These are phyloP conservation scores for Hanseniaspora sp. DNA, from an alignment of 1,139 yeast genomes.

Conservation along the genomic window DNA sequence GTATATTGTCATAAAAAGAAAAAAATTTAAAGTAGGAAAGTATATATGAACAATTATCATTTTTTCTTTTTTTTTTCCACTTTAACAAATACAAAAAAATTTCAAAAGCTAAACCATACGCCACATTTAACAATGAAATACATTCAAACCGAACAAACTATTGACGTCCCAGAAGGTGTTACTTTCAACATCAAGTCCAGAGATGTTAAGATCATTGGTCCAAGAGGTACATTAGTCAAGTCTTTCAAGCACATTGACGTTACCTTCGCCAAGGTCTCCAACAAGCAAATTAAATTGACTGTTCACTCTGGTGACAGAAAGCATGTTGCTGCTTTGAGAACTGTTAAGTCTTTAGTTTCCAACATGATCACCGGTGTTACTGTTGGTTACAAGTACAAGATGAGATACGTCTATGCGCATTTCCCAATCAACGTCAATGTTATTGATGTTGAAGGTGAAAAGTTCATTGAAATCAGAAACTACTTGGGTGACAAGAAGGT, in stretches of 20 bases:
- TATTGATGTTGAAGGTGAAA: slow-evolving; percentile 61
- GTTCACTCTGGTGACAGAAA: slow-evolving; percentile 99
- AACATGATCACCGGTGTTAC: slow-evolving; percentile 98
- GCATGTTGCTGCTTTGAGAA: slow-evolving; percentile 99
- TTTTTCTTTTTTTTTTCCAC: too few species aligned
- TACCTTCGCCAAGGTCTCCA: slow-evolving; percentile 67
- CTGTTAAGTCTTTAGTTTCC: slow-evolving; percentile 28
- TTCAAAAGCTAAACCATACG: neutral
- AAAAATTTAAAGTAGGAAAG: too few species aligned
- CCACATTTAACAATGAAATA: slow-evolving; percentile 55
- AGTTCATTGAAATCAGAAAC: slow-evolving; percentile 91
- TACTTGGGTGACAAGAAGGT: slow-evolving; percentile 98
- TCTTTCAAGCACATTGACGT: slow-evolving; percentile 91
- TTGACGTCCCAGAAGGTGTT: slow-evolving; percentile 92
- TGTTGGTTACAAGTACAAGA: slow-evolving; percentile 97
- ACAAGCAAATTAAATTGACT: slow-evolving; percentile 68
- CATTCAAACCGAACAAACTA: slow-evolving; percentile 86
- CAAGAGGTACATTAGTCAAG: slow-evolving; percentile 93
- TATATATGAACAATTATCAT: too few species aligned
- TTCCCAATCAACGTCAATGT: slow-evolving; percentile 98
- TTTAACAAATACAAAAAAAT: neutral
- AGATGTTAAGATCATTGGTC: slow-evolving; percentile 83
- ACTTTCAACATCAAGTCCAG: slow-evolving; percentile 87
- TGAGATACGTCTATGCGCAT: slow-evolving; percentile 99
- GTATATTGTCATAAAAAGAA: too few species aligned